Conservation (phyloP, 768 basidiomycete genomes). For the Lentinula guzmanii region DNA sequence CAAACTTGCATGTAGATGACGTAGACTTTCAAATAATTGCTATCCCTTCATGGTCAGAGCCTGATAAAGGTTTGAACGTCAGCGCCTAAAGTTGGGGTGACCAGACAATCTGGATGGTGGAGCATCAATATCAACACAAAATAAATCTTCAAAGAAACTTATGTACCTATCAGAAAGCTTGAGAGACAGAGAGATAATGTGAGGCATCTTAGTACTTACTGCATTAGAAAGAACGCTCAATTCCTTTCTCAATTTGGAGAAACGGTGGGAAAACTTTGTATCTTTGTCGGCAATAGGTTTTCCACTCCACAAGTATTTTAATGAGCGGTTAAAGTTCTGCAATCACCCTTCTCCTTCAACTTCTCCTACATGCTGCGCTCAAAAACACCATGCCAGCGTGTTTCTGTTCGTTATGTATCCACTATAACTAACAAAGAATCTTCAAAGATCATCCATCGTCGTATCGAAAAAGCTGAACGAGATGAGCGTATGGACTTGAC, state of each 20-base stretch:
- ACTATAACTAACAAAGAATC: neutral
- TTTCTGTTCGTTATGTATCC: neutral
- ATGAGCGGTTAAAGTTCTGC: neutral
- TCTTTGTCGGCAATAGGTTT: neutral
- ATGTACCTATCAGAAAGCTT: too few species aligned
- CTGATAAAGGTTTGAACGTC: too few species aligned
- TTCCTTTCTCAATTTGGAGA: neutral
- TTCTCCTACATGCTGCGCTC: neutral
- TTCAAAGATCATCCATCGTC: conserved; percentile 13
- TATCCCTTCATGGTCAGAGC: too few species aligned
- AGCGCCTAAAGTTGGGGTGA: too few species aligned
- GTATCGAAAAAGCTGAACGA: conserved; percentile 32
- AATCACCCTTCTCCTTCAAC: neutral
- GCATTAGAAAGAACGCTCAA: neutral
- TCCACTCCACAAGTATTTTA: neutral
- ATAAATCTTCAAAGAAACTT: too few species aligned
- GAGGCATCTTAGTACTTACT: too few species aligned
- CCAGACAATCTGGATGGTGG: too few species aligned
- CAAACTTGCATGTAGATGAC: neutral
- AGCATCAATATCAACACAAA: too few species aligned
- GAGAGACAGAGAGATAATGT: too few species aligned
- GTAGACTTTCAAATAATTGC: neutral
- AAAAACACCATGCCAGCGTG: neutral
- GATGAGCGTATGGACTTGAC: conserved; percentile 35
- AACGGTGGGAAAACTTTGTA: neutral